Evolutionary conservation across 805 yeast species (phyloP).

Genomic region (Cyberlindnera xishuangbannaensis): DNA sequence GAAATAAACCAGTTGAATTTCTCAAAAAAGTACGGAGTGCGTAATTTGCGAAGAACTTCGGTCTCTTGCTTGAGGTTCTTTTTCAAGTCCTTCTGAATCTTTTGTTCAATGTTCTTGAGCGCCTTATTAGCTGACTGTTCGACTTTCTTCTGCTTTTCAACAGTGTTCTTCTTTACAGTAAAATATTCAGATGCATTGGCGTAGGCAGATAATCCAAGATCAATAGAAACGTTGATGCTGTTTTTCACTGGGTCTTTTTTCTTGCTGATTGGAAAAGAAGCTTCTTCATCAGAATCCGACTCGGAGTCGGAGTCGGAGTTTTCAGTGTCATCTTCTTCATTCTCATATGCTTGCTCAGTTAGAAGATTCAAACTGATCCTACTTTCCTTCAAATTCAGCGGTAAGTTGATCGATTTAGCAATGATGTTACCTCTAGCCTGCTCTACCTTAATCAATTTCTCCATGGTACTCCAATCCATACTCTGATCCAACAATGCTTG

Average conservation of each 20-base stretch:
- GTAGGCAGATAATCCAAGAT: slow-evolving; percentile 67
- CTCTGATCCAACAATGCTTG: slow-evolving; percentile 67
- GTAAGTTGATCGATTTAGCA: slow-evolving; percentile 58
- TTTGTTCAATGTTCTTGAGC: slow-evolving; percentile 73
- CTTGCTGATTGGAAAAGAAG: slow-evolving; percentile 7
- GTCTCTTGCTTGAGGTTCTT: slow-evolving; percentile 55
- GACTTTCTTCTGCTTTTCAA: slow-evolving; percentile 73
- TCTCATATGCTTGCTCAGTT: slow-evolving; percentile 34
- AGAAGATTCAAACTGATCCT: slow-evolving; percentile 56
- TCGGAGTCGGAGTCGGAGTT: slow-evolving; percentile 23
- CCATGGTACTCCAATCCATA: slow-evolving; percentile 93
- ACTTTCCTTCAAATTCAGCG: slow-evolving; percentile 65
- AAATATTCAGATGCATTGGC: slow-evolving; percentile 86
- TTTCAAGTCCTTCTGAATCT: slow-evolving; percentile 66
- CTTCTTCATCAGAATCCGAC: slow-evolving; percentile 13
- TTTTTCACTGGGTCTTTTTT: slow-evolving; percentile 14
- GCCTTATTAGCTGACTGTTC: slow-evolving; percentile 74
- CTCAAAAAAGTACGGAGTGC: slow-evolving; percentile 86
- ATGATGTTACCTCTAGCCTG: slow-evolving; percentile 56
- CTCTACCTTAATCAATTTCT: slow-evolving; percentile 64
- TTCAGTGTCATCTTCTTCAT: slow-evolving; percentile 26
- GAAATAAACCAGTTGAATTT: slow-evolving; percentile 94
- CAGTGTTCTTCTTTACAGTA: slow-evolving; percentile 68
- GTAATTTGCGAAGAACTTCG: slow-evolving; percentile 46
- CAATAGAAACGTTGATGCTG: slow-evolving; percentile 53